Evolutionary conservation across 495 filamentous ascomycete genomes (phyloP).

Genomic region (Geoglossum glabrum): DNA sequence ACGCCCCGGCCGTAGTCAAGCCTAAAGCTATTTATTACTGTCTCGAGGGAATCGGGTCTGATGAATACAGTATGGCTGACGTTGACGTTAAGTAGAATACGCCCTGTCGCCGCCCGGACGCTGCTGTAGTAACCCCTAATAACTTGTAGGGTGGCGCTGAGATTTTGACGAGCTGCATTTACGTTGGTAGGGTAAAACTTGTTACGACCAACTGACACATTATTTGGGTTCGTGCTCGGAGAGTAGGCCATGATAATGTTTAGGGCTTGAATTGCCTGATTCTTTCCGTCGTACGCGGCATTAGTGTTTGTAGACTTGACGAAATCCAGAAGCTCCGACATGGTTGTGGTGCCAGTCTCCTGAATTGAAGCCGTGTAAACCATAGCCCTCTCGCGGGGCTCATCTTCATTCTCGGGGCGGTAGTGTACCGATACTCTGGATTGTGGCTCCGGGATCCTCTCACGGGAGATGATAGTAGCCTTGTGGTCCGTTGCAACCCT

Average conservation of each 20-base stretch:
- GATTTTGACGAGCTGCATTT: neutral
- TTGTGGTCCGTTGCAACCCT: slow-evolving; percentile 14
- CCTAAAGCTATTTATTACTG: slow-evolving; percentile 8
- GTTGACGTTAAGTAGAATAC: slow-evolving; percentile 29
- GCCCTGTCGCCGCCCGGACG: slow-evolving; percentile 22
- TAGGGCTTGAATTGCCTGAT: slow-evolving; percentile 25
- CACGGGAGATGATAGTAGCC: slow-evolving; percentile 13
- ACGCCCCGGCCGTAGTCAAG: neutral
- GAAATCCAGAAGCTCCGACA: slow-evolving; percentile 16
- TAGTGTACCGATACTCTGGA: slow-evolving; percentile 2
- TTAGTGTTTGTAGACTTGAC: slow-evolving; percentile 10
- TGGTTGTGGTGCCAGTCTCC: slow-evolving; percentile 7
- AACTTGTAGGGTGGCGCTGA: slow-evolving; percentile 21
- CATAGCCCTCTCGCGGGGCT: neutral
- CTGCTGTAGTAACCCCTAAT: slow-evolving; percentile 29
- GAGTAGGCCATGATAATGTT: slow-evolving; percentile 32
- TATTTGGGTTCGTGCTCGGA: slow-evolving; percentile 16
- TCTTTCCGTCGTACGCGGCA: slow-evolving; percentile 10
- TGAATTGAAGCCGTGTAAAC: neutral
- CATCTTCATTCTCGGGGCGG: slow-evolving; percentile 7
- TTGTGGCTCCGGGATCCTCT: slow-evolving; percentile 7
- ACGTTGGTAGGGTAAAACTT: slow-evolving; percentile 11
- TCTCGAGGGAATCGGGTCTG: slow-evolving; percentile 12
- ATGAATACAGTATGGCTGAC: slow-evolving; percentile 26
- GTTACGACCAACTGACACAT: slow-evolving; percentile 10